A percentile compares a stretch with the other conserved stretches of the same genome.
These are phyloP conservation scores for Aspergillus uvarum DNA, from an alignment of 2,329 filamentous ascomycete species.

Conservation along the genomic window DNA sequence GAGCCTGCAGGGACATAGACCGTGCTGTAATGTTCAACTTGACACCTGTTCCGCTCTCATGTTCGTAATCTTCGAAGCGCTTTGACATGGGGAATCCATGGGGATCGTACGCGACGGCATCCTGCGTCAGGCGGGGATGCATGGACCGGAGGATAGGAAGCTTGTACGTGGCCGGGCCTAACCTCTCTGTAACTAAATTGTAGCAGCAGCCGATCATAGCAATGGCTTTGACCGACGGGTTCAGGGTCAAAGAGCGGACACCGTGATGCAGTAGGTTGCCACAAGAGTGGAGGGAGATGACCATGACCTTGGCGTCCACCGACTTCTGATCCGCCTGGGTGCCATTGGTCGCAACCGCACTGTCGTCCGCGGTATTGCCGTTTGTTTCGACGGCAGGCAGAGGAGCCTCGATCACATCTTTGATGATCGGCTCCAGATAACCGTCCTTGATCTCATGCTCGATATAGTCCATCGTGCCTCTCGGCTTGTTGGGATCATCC, in stretches of 20 bases:
- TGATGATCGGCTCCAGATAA: slow-evolving; percentile 42
- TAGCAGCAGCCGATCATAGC: slow-evolving; percentile 98
- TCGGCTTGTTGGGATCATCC: slow-evolving; percentile 16
- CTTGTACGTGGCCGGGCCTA: slow-evolving; percentile 85
- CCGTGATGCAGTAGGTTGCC: slow-evolving; percentile 96
- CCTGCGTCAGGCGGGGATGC: slow-evolving; percentile 67
- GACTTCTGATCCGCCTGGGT: slow-evolving; percentile 4
- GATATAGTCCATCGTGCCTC: slow-evolving; percentile 44
- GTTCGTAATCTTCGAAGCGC: slow-evolving; percentile 58
- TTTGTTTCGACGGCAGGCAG: not conserved
- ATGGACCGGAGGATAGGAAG: slow-evolving; percentile 72
- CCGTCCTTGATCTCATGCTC: slow-evolving; percentile 47
- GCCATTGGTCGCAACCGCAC: not conserved
- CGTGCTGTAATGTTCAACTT: slow-evolving; percentile 92
- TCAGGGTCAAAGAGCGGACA: slow-evolving; percentile 79
- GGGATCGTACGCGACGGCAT: slow-evolving; percentile 73
- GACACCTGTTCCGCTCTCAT: slow-evolving; percentile 61
- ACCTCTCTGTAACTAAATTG: slow-evolving; percentile 87
- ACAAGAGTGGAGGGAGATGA: slow-evolving; percentile 94
- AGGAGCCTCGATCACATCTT: slow-evolving; percentile 33
- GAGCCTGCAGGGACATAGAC: slow-evolving; percentile 98
- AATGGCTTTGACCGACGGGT: slow-evolving; percentile 81
- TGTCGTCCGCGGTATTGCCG: not conserved
- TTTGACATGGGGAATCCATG: slow-evolving; percentile 93
- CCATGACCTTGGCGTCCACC: slow-evolving; percentile 60